Conservation (phyloP, 441 rosid genomes). For the Aleurites moluccanus region DNA sequence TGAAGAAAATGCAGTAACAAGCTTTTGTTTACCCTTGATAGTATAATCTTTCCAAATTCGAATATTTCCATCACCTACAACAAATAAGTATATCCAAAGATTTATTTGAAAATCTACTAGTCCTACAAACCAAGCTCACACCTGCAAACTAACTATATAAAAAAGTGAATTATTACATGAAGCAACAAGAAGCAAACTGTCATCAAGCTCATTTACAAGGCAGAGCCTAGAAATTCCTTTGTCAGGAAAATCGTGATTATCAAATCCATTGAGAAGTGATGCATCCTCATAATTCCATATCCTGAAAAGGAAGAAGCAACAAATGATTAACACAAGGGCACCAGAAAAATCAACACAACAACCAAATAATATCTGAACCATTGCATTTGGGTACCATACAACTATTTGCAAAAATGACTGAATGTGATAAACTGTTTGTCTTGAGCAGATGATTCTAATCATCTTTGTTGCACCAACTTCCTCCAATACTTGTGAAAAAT, state of each 20-base stretch:
- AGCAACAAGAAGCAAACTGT: slow-evolving; percentile 88
- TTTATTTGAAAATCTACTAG: not conserved
- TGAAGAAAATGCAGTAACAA: slow-evolving; percentile 94
- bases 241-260: slow-evolving; percentile 85
- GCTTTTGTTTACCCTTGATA: slow-evolving; percentile 73
- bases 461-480: not conserved
- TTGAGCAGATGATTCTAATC: not conserved
- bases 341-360: not conserved
- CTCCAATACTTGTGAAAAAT: not conserved
- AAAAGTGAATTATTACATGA: slow-evolving; percentile 56
- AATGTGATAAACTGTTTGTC: not conserved
- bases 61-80: slow-evolving; percentile 85
- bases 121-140: slow-evolving; percentile 19
- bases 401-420: not conserved
- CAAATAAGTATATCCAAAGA: slow-evolving; percentile 23
- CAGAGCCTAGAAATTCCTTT: slow-evolving; percentile 96
- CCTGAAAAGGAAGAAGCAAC: slow-evolving; percentile 45
- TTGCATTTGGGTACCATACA: not conserved
- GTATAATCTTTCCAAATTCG: slow-evolving; percentile 94
- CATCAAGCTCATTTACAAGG: slow-evolving; percentile 96
- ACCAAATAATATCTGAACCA: not conserved
- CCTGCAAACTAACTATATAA: no score
- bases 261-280: slow-evolving; percentile 70
- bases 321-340: slow-evolving; percentile 19
- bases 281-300: slow-evolving; percentile 83